Evolutionary conservation across 2,329 filamentous ascomycete genomes (phyloP).

Genomic region (Ascochyta rabiei): DNA sequence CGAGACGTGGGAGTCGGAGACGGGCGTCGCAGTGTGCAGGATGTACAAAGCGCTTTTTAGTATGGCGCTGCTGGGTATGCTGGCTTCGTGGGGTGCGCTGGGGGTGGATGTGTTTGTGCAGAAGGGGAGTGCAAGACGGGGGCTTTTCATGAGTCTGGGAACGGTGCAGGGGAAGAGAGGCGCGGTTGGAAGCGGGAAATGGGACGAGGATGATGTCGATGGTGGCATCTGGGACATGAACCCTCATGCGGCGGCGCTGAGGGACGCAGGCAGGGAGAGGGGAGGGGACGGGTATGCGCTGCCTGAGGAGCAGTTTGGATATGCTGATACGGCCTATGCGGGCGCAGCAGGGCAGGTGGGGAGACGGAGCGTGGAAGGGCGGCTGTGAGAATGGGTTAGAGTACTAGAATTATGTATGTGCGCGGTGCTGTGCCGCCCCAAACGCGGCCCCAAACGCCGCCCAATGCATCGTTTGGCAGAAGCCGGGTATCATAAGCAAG

Average conservation of each 20-base stretch:
- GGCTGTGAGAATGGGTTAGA: conserved; percentile 6
- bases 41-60: conserved; percentile 66
- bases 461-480: conserved; percentile 30
- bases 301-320: conserved; percentile 52
- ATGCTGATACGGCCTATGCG: conserved; percentile 51
- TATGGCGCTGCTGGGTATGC: conserved; percentile 59
- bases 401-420: not conserved
- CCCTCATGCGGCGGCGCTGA: conserved; percentile 29
- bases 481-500: conserved; percentile 42
- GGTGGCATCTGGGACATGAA: conserved; percentile 27
- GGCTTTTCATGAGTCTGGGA: conserved; percentile 57
- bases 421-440: not conserved
- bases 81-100: conserved; percentile 55
- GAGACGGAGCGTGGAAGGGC: conserved; percentile 21
- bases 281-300: conserved; percentile 48
- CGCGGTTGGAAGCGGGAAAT: not conserved
- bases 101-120: conserved; percentile 58
- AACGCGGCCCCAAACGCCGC: conserved; percentile 33
- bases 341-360: conserved; percentile 37
- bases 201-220: not conserved
- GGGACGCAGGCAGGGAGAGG: conserved; percentile 10
- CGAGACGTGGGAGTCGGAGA: conserved; percentile 59
- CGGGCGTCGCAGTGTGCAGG: conserved; percentile 62
- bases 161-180: conserved; percentile 39
- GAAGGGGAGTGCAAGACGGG: conserved; percentile 48